phyloP scores from a whole-genome alignment of 164 flowering plant species.

The Houttuynia cordata region DNA sequence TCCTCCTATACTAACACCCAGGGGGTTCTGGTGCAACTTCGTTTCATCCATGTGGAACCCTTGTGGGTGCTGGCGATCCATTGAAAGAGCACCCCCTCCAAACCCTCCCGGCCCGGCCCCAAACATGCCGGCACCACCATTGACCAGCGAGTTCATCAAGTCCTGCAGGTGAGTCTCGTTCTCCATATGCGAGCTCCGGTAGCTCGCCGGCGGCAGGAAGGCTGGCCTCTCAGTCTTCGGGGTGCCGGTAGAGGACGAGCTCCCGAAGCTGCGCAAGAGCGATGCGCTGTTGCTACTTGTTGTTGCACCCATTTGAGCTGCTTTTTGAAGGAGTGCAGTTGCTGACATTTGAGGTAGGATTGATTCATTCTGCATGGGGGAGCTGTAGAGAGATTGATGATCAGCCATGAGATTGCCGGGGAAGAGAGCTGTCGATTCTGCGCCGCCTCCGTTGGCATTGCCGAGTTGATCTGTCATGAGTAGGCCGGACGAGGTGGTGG shows the following conservation, averaged over 20 bases:
- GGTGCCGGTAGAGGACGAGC: constrained; percentile 20
- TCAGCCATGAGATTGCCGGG: constrained; percentile 27
- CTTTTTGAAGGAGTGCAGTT: constrained; percentile 80
- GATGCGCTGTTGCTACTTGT: constrained; percentile 32
- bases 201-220: constrained; percentile 8
- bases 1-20: constrained; percentile 22
- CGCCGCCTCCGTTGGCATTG: constrained; percentile 17
- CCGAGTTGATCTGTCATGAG: constrained; percentile 24
- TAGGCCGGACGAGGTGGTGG: constrained; percentile 18
- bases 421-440: constrained; percentile 24
- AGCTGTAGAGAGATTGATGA: constrained; percentile 19
- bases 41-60: constrained; percentile 20
- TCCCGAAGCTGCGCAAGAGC: constrained; percentile 33
- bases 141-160: constrained; percentile 48
- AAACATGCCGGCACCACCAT: constrained; percentile 22
- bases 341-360: constrained; percentile 65
- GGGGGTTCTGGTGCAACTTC: constrained; percentile 25
- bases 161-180: constrained; percentile 40
- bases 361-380: constrained; percentile 17
- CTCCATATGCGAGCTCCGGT: constrained; percentile 17
- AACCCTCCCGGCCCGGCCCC: constrained; percentile 14
- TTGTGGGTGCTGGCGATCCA: constrained; percentile 17
- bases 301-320: constrained; percentile 74
- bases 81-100: constrained; percentile 16
- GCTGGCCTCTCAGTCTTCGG: constrained; percentile 15